Base-by-base conservation (phyloP, 2,329 filamentous ascomycete species). In the Colletotrichum liaoningense region DNA sequence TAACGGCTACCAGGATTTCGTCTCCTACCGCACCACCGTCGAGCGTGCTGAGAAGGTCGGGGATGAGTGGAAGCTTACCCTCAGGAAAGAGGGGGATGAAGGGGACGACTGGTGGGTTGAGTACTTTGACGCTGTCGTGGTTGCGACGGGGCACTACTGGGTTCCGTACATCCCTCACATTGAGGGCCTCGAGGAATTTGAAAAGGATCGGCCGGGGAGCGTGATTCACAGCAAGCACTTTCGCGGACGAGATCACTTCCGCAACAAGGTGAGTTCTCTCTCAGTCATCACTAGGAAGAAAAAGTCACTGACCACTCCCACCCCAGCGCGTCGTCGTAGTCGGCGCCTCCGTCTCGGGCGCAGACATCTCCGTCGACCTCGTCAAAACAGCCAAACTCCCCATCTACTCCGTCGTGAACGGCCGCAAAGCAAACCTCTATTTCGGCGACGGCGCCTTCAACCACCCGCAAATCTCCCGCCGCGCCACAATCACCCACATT, bases 301-400 rank as follows among this genome's bases (percentile, higher is more conserved):
- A 19, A n/a, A 19, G 19, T 56, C 16, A 33, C 24, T 33, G 30
- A n/a, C 14, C 33, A 35, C 33, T 12, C 33, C 1, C 33, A 35
- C 12, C 38, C 38, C 49, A 91, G 88, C 86, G 83, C 72, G 88
- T 93, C 0, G 83, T 93, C 0, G 86, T 91, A 0, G 89, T 93
- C 1, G 91, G 91, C 3, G 91, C 89, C 1, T 92, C 89, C 0
- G 90, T 93, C 3, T 93, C 91, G 0, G 91, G 88, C 0, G 87
- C 89, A 33, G 92, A 93, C 76, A 91, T 91, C 14, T 86, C 88
- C 1, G 86, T 88, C 69, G 87, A 89, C 65, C 82, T 91, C 2
- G 80, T 86, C 16, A 81, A 83, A 14, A 80, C 84, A 0, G 86
- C 86, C 0, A 78, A 86, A 55, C 76, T 80, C 0, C 89, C 89